A percentile compares a stretch with the other conserved stretches of the same genome.
These are phyloP conservation scores for Metschnikowia gelsemii DNA, from an alignment of 805 yeast species.

Conservation along the genomic window DNA sequence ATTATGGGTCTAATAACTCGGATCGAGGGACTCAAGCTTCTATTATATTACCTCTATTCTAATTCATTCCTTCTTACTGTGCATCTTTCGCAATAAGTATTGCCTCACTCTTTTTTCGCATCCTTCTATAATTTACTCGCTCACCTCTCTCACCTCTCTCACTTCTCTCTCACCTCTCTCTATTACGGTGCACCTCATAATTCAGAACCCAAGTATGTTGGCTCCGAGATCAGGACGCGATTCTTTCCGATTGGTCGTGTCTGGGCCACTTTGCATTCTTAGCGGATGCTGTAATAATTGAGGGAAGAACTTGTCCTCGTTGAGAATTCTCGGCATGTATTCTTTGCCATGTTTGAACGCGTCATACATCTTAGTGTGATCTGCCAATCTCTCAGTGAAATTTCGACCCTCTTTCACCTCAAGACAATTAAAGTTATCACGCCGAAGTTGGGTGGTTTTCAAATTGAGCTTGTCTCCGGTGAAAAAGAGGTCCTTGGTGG, in stretches of 20 bases:
- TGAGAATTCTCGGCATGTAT: not conserved
- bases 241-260: slow-evolving; percentile 4
- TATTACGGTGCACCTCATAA: not conserved
- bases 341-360: slow-evolving; percentile 5
- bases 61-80: too few relatives aligned
- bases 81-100: too few relatives aligned
- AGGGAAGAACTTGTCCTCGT: not conserved
- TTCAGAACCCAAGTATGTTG: not conserved
- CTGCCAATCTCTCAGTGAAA: slow-evolving; percentile 8
- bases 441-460: slow-evolving; percentile 14
- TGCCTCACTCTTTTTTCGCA: too few relatives aligned
- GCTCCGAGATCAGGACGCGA: slow-evolving; percentile 6
- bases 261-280: not conserved
- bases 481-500: slow-evolving; percentile 14
- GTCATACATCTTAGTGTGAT: slow-evolving; percentile 4
- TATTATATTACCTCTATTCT: too few relatives aligned
- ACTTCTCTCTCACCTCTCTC: too few relatives aligned
- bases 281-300: not conserved
- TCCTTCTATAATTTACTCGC: too few relatives aligned
- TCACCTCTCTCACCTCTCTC: too few relatives aligned
- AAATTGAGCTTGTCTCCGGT: slow-evolving; percentile 7
- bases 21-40: too few relatives aligned
- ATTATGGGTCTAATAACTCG: too few relatives aligned
- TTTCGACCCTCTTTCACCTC: slow-evolving; percentile 4
- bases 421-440: slow-evolving; percentile 13